These are phyloP conservation scores for Lasiodiplodia sp. DNA, from an alignment of 2,329 filamentous ascomycete genomes.

Conservation along the genomic window DNA sequence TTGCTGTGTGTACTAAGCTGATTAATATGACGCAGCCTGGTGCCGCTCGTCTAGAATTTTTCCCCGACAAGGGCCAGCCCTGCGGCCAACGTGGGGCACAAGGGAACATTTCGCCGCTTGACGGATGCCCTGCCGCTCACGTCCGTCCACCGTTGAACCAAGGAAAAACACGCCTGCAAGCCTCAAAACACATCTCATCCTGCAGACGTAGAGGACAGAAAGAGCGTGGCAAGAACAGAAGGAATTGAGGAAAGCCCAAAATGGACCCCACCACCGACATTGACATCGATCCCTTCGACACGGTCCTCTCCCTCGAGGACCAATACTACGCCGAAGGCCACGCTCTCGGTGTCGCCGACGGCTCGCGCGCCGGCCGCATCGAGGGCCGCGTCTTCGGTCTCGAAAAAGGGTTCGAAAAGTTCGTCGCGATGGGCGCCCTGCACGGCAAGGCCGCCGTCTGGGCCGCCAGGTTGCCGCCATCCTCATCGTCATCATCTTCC, in stretches of 20 bases:
- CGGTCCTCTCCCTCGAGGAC: constrained; percentile 67
- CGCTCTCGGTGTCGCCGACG: constrained; percentile 75
- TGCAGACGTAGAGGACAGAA: background rate
- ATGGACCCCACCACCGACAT: constrained; percentile 1
- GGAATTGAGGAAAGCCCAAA: background rate
- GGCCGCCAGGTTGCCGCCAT: constrained; percentile 70
- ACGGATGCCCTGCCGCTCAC: background rate
- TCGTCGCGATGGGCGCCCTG: constrained; percentile 77
- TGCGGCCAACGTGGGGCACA: constrained; percentile 4
- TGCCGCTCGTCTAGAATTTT: background rate
- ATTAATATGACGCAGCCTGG: constrained; percentile 16
- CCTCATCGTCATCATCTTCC: background rate
- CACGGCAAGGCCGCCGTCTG: constrained; percentile 84
- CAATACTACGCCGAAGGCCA: constrained; percentile 86
- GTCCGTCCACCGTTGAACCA: background rate
- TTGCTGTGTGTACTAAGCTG: background rate
- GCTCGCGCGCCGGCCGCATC: constrained; percentile 76
- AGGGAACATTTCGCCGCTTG: background rate
- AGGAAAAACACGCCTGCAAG: background rate
- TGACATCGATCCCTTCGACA: constrained; percentile 61
- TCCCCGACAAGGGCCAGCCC: constrained; percentile 2
- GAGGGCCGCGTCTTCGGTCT: constrained; percentile 92
- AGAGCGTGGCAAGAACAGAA: background rate
- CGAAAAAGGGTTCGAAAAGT: constrained; percentile 94
- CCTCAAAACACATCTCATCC: background rate